A percentile compares a stretch with the other conserved stretches of the same genome.
These are phyloP conservation scores for Cruciata laevipes DNA, from an alignment of 257 asterid species.

Conservation along the genomic window DNA sequence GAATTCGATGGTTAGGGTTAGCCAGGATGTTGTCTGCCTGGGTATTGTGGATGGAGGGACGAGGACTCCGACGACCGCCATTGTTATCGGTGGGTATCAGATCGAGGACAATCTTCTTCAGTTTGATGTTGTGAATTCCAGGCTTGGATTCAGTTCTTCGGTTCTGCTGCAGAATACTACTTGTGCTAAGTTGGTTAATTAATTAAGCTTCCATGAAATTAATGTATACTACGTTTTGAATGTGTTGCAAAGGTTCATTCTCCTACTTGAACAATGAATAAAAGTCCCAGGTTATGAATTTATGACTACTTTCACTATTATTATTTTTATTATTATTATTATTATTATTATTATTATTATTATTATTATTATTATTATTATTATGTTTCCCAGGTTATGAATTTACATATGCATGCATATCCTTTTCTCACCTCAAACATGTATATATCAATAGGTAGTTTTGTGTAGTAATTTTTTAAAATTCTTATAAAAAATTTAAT, in stretches of 20 bases:
- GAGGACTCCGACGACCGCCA: conserved; percentile 34
- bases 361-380: too few species aligned
- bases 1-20: conserved; percentile 50
- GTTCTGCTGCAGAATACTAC: conserved; percentile 18
- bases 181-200: conserved; percentile 8
- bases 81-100: conserved; percentile 31
- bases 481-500: too few species aligned
- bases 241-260: background rate
- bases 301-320: too few species aligned
- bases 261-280: background rate
- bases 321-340: too few species aligned
- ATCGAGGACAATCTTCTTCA: conserved; percentile 28
- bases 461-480: too few species aligned
- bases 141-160: conserved; percentile 27
- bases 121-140: conserved; percentile 25
- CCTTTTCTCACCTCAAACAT: too few species aligned
- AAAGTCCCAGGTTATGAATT: too few species aligned
- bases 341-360: too few species aligned
- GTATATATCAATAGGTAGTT: too few species aligned
- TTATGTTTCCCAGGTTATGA: too few species aligned
- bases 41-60: conserved; percentile 50
- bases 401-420: too few species aligned
- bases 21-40: conserved; percentile 35
- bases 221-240: background rate
- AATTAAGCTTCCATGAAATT: background rate